Conservation (phyloP, 164 flowering plant genomes). For the Berberis vulgaris region DNA sequence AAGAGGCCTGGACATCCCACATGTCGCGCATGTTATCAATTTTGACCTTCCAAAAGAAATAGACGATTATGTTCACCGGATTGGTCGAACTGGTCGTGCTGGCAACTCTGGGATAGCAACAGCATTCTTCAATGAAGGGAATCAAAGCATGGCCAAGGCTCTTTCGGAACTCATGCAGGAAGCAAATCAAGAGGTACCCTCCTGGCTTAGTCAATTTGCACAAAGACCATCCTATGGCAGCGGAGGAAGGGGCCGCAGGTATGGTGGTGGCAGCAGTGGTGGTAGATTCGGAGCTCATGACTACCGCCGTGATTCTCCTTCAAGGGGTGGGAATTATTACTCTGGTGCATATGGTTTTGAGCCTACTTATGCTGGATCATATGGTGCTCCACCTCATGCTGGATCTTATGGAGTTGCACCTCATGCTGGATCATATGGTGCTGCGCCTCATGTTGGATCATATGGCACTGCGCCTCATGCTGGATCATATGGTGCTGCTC, state of each 20-base stretch:
- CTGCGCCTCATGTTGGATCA: not conserved
- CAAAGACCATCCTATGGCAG: not conserved
- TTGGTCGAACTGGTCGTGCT: slow-evolving; percentile 63
- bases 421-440: not conserved
- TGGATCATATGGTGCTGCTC: not conserved
- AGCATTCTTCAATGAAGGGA: slow-evolving; percentile 52
- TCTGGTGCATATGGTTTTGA: not conserved
- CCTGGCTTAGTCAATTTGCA: slow-evolving; percentile 27
- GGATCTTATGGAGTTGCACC: not conserved
- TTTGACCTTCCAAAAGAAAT: slow-evolving; percentile 58
- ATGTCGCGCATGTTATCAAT: slow-evolving; percentile 54
- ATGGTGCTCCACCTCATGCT: not conserved
- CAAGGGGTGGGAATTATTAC: not conserved
- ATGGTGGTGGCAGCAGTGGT: not conserved
- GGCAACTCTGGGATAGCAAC: slow-evolving; percentile 55
- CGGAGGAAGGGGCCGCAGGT: not conserved
- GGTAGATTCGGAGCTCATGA: not conserved
- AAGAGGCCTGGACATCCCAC: slow-evolving; percentile 81
- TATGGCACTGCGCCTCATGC: not conserved
- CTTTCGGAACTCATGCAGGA: slow-evolving; percentile 56
- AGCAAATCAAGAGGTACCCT: slow-evolving; percentile 56
- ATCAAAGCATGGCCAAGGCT: slow-evolving; percentile 39
- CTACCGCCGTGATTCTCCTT: not conserved
- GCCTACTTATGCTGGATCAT: not conserved
- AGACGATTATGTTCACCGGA: slow-evolving; percentile 61